These are phyloP conservation scores for Scheffersomyces amazonensis DNA, from an alignment of 805 yeast genomes.

Conservation along the genomic window DNA sequence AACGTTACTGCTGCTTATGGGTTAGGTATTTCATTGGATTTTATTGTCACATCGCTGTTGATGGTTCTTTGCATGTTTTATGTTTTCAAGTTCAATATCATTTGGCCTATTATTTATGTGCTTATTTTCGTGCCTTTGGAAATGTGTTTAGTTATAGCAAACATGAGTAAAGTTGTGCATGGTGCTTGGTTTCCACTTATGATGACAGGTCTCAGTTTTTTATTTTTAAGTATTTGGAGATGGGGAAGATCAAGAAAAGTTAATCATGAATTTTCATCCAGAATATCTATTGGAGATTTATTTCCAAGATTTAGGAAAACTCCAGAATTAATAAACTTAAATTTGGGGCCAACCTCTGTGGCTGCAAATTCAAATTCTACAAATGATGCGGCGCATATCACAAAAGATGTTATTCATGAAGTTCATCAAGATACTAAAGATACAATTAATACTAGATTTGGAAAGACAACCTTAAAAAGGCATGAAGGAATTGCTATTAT, in stretches of 20 bases:
- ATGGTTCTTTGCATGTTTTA: conserved; percentile 43
- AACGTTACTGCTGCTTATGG: conserved; percentile 61
- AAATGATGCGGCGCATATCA: conserved; percentile 3
- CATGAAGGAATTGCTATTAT: conserved; percentile 40
- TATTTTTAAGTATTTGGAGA: conserved; percentile 46
- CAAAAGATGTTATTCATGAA: background rate
- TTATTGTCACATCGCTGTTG: conserved; percentile 48
- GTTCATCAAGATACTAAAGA: background rate
- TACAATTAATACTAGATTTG: conserved; percentile 15
- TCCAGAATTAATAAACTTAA: background rate
- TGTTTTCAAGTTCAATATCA: conserved; percentile 38
- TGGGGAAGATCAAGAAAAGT: conserved; percentile 43
- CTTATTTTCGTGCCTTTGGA: conserved; percentile 48
- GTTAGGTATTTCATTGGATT: conserved; percentile 55
- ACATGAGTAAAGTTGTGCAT: conserved; percentile 48
- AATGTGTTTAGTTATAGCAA: conserved; percentile 43
- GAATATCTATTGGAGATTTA: conserved; percentile 33
- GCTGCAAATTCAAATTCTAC: conserved; percentile 1
- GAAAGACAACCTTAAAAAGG: conserved; percentile 14
- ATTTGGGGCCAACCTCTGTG: too few relatives aligned
- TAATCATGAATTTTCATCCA: conserved; percentile 30
- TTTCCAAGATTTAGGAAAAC: conserved; percentile 16
- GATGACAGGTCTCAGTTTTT: conserved; percentile 36
- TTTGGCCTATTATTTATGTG: conserved; percentile 32
- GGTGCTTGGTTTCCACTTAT: conserved; percentile 65